Percentiles rank a stretch among this genome's conserved stretches.
These are phyloP conservation scores for Cyberlindnera mrakii DNA, from an alignment of 805 yeast species.

Conservation along the genomic window DNA sequence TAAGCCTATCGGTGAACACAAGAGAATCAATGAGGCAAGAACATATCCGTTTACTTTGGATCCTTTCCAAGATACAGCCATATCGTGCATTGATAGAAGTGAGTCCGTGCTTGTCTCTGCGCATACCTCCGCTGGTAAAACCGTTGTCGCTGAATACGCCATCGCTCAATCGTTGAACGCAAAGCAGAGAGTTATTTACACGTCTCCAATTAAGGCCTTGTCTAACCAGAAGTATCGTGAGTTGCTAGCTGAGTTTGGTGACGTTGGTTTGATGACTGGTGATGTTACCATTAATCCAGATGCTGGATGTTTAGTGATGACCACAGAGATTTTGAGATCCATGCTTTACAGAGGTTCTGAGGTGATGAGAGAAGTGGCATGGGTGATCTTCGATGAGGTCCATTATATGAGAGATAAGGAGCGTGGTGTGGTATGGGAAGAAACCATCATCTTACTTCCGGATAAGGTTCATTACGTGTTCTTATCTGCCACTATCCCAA, in stretches of 20 bases:
- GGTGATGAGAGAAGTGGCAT: constrained; percentile 96
- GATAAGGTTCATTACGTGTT: constrained; percentile 94
- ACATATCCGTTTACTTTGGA: constrained; percentile 89
- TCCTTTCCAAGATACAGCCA: constrained; percentile 96
- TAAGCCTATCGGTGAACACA: constrained; percentile 82
- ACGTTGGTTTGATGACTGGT: constrained; percentile 98
- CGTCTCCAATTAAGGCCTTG: constrained; percentile 90
- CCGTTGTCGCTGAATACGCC: constrained; percentile 97
- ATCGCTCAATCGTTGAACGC: constrained; percentile 93
- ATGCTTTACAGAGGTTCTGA: constrained; percentile 98
- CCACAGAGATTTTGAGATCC: constrained; percentile 94
- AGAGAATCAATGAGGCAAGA: constrained; percentile 72
- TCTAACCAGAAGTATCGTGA: constrained; percentile 90
- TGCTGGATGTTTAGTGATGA: constrained; percentile 97
- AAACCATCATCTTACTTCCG: constrained; percentile 90
- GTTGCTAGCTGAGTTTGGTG: constrained; percentile 83
- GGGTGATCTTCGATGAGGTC: constrained; percentile 97
- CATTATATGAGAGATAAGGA: constrained; percentile 98
- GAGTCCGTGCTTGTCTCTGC: constrained; percentile 97
- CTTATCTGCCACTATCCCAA: constrained; percentile 94
- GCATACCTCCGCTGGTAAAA: constrained; percentile 97
- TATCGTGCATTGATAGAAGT: constrained; percentile 90
- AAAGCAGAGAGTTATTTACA: constrained; percentile 90
- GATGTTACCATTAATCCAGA: constrained; percentile 98
- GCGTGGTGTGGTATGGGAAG: constrained; percentile 99